A percentile compares a stretch with the other conserved stretches of the same genome.
Conservation (phyloP, 148 eudicot species). For the Rhododendron ferrugineum region DNA sequence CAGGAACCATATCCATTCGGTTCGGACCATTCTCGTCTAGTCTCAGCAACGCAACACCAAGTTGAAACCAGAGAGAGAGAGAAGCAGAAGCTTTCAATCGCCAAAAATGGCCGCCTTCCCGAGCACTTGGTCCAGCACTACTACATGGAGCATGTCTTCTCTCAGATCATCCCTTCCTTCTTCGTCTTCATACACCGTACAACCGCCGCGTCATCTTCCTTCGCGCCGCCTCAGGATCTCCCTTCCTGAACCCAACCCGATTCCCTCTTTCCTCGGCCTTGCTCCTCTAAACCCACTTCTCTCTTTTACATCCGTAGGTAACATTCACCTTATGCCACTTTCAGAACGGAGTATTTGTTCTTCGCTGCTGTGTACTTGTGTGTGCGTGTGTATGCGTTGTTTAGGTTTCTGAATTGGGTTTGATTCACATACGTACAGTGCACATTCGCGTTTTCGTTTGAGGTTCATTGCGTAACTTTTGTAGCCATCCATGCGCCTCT, state of each 20-base stretch:
- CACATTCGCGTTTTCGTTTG: neutral
- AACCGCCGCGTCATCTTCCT: neutral
- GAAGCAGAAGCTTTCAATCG: neutral
- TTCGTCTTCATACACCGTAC: conserved; percentile 12
- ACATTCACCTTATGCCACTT: neutral
- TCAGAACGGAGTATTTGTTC: neutral
- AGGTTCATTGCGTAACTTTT: neutral
- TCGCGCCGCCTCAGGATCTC: conserved; percentile 25
- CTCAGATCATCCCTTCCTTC: conserved; percentile 50
- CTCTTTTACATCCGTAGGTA: conserved; percentile 40
- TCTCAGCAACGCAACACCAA: neutral
- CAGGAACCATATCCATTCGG: conserved; percentile 6
- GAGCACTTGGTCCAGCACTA: conserved; percentile 13
- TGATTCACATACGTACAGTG: neutral
- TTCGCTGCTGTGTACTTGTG: neutral
- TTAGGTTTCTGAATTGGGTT: conserved; percentile 4
- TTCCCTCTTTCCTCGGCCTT: conserved; percentile 45
- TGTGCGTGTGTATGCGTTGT: neutral
- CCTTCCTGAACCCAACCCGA: conserved; percentile 25
- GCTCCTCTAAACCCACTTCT: conserved; percentile 54
- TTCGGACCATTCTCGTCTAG: neutral
- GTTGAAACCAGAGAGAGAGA: neutral
- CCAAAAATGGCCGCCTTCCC: conserved; percentile 5
- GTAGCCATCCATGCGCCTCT: neutral
- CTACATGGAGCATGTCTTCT: conserved; percentile 59